These are phyloP conservation scores for Spiromastix sp. DNA, from an alignment of 2,329 filamentous ascomycete genomes.

Conservation along the genomic window DNA sequence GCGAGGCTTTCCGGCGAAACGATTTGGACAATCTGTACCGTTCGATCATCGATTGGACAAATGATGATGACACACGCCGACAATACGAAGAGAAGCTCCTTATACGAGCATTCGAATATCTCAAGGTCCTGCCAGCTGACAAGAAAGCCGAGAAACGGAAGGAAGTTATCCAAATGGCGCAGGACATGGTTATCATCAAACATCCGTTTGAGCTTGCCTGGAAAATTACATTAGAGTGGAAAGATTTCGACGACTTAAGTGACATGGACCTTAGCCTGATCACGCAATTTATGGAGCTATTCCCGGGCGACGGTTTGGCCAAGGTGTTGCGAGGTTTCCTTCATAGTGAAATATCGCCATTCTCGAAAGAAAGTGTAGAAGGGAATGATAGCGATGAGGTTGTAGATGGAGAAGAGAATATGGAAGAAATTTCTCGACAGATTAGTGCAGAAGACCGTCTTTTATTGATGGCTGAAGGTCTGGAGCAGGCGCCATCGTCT, in stretches of 20 bases:
- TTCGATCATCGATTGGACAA: slow-evolving; percentile 80
- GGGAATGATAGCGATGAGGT: slow-evolving; percentile 45
- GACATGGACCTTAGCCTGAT: slow-evolving; percentile 71
- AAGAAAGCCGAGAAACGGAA: slow-evolving; percentile 61
- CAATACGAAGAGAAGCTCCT: slow-evolving; percentile 85
- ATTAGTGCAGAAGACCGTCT: slow-evolving; percentile 69
- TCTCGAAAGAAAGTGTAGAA: slow-evolving; percentile 42
- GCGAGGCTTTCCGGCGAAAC: slow-evolving; percentile 68
- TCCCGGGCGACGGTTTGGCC: slow-evolving; percentile 71
- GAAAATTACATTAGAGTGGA: slow-evolving; percentile 85
- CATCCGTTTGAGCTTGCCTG: slow-evolving; percentile 84
- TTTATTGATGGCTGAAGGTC: slow-evolving; percentile 67
- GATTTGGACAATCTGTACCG: slow-evolving; percentile 71
- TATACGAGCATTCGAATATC: slow-evolving; percentile 65
- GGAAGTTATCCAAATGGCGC: slow-evolving; percentile 65
- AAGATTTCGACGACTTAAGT: slow-evolving; percentile 62
- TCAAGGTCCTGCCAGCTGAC: slow-evolving; percentile 57
- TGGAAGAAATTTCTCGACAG: slow-evolving; percentile 32
- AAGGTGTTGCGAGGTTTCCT: slow-evolving; percentile 76
- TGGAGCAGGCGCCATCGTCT: slow-evolving; percentile 54
- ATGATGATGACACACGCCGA: slow-evolving; percentile 73
- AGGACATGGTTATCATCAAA: slow-evolving; percentile 93
- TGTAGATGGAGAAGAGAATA: slow-evolving; percentile 22
- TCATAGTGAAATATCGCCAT: slow-evolving; percentile 74
- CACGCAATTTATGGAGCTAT: slow-evolving; percentile 69